Base-by-base conservation (phyloP, 2,329 filamentous ascomycete species). In the Penicillium sp. region DNA sequence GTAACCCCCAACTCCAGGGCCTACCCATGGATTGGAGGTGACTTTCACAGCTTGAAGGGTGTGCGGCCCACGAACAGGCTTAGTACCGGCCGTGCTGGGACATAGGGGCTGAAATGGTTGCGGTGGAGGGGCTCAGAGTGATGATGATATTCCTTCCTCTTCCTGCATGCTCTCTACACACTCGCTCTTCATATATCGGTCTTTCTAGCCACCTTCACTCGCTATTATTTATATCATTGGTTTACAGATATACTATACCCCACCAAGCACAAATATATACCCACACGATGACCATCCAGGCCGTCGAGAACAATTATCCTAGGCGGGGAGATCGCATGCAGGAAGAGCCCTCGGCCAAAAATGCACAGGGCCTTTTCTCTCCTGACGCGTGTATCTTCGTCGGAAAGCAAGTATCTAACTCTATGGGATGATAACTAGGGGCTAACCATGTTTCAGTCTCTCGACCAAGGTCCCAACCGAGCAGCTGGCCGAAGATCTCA, bases 301-400 rank as follows among this genome's bases (percentile, higher is more conserved):
- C 16, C 16, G 10, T 45, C 2, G 48, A 53, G 22, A 35, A 30
- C 16, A 46, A 38, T 13, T 54, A 55, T 44, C 56, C 56, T 25
- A 48, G 40, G 14, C 66, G 68, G 40, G 42, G 49, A 22, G 69
- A 72, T 25, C 63, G 69, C 40, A 25, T 66, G 33, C 41, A 44
- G 5, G 63, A 69, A 44, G 48, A 57, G 22, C 63, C 65, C 25
- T 63, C 53, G n/a, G 60, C 63, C 4, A 60, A 61, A 33, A 72
- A 70, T 51, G 69, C 70, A 10, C 69, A 73, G 49, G 70, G 70
- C 25, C 50, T 73, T 16, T 70, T 70, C 36, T 57, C 68, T 31
- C 69, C 71, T 6, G 62, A 64, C 38, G 70, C 70, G 24, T 68
- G 68, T 46, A 57, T 74, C 40, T 74, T 74, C 51, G 66, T 72